Evolutionary conservation across 78 protist genomes (phyloP).

Genomic region (Bodo saltans): DNA sequence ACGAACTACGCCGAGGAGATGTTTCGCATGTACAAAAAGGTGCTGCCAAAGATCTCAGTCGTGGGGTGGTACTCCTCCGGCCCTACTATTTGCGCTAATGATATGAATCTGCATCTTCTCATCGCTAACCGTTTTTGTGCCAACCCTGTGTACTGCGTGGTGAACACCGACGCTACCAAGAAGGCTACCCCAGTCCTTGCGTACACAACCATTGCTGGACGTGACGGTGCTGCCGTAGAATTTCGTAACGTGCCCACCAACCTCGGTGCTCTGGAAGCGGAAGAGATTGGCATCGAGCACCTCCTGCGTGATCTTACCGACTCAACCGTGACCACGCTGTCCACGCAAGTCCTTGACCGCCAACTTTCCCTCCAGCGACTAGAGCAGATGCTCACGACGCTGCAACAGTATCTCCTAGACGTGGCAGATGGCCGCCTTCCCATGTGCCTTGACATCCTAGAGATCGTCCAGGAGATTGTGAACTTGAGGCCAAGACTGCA

Average conservation of each 20-base stretch:
- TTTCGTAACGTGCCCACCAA: conserved; percentile 84
- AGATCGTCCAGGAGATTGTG: not conserved
- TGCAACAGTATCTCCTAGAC: not conserved
- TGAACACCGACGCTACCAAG: not conserved
- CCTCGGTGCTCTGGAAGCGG: conserved; percentile 88
- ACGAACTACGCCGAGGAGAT: conserved; percentile 84
- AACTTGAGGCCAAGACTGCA: not conserved
- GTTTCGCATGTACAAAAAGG: conserved; percentile 88
- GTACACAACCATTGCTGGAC: not conserved
- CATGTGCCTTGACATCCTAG: not conserved
- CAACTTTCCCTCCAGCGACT: not conserved
- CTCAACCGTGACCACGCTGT: conserved; percentile 68
- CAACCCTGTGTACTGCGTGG: conserved; percentile 60
- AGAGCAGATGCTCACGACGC: not conserved
- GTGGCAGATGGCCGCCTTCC: not conserved
- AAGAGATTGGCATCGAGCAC: conserved; percentile 97
- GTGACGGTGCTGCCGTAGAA: conserved; percentile 79
- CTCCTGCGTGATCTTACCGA: conserved; percentile 88
- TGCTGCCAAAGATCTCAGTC: conserved; percentile 81
- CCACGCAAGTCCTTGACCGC: conserved; percentile 46
- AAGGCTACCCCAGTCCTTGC: not conserved
- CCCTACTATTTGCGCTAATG: conserved; percentile 82
- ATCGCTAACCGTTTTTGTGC: conserved; percentile 62
- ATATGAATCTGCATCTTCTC: conserved; percentile 79
- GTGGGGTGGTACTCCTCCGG: conserved; percentile 98